Conservation (phyloP, 139 green algal species). For the Auxenochlorella pyrenoidosa region DNA sequence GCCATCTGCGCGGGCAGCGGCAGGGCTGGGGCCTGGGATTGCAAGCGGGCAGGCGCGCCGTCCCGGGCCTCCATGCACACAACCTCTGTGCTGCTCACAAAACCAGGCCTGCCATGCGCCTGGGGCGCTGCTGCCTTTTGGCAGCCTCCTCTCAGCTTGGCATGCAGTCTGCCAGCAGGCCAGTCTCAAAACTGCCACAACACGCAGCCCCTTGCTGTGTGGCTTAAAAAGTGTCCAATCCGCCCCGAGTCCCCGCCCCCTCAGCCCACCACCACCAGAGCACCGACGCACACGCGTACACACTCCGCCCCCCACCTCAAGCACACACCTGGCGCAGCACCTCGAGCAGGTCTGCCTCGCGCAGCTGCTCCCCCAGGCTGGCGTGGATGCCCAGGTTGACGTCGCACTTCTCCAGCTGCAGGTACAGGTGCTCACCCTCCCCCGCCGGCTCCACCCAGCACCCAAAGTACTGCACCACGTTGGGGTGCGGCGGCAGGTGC, state of each 20-base stretch:
- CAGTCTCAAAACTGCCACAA: too few relatives aligned
- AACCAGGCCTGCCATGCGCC: too few relatives aligned
- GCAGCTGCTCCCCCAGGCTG: conserved; percentile 44
- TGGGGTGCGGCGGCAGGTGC: conserved; percentile 72
- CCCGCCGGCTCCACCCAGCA: conserved; percentile 79
- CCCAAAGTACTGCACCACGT: conserved; percentile 88
- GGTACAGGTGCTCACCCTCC: conserved; percentile 79
- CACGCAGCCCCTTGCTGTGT: too few relatives aligned
- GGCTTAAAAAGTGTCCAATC: too few relatives aligned
- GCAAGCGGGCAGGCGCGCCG: background rate
- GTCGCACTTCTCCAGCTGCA: conserved; percentile 90
- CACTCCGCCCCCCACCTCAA: background rate
- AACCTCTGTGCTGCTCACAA: too few relatives aligned
- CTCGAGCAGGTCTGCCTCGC: conserved; percentile 76
- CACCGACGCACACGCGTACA: too few relatives aligned
- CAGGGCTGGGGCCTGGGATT: background rate
- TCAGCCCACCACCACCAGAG: too few relatives aligned
- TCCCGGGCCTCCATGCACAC: too few relatives aligned
- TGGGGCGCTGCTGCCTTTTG: too few relatives aligned
- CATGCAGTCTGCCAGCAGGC: too few relatives aligned
- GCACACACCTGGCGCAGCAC: conserved; percentile 73
- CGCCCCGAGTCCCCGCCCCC: too few relatives aligned
- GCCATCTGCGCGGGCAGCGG: conserved; percentile 59
- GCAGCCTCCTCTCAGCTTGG: too few relatives aligned
- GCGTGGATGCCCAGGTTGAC: conserved; percentile 37